Conservation (phyloP, 129 eudicot species). For the Tagetes patula region DNA sequence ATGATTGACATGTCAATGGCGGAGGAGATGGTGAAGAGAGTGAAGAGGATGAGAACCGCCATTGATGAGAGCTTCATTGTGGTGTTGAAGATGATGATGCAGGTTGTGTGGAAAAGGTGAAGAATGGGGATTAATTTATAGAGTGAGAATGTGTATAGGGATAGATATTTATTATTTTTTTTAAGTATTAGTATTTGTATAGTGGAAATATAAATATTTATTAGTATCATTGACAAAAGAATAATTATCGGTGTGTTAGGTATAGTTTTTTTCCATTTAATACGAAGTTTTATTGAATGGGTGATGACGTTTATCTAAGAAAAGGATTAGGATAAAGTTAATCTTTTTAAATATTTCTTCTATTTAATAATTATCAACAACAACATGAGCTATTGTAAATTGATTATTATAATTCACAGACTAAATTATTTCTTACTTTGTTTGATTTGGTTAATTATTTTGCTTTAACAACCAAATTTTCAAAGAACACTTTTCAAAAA, state of each 20-base stretch:
- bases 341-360: too few species aligned
- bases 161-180: not conserved
- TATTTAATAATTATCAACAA: too few species aligned
- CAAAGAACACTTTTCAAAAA: too few species aligned
- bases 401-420: too few species aligned
- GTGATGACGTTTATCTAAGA: too few species aligned
- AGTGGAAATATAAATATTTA: too few species aligned
- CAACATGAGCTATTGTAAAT: too few species aligned
- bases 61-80: constrained; percentile 22
- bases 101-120: constrained; percentile 1
- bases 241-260: not conserved
- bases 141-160: constrained; percentile 13
- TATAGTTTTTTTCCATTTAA: not conserved
- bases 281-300: not conserved
- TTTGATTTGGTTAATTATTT: too few species aligned
- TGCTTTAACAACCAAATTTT: too few species aligned
- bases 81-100: not conserved
- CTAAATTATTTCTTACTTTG: too few species aligned
- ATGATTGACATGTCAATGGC: constrained; percentile 35
- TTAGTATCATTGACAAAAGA: not conserved
- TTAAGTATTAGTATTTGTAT: not conserved
- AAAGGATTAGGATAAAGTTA: too few species aligned
- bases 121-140: constrained; percentile 24
- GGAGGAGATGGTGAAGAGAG: constrained; percentile 18
- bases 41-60: constrained; percentile 6